These are phyloP conservation scores for Barbarea vulgaris DNA, from an alignment of 345 rosid genomes.

Conservation along the genomic window DNA sequence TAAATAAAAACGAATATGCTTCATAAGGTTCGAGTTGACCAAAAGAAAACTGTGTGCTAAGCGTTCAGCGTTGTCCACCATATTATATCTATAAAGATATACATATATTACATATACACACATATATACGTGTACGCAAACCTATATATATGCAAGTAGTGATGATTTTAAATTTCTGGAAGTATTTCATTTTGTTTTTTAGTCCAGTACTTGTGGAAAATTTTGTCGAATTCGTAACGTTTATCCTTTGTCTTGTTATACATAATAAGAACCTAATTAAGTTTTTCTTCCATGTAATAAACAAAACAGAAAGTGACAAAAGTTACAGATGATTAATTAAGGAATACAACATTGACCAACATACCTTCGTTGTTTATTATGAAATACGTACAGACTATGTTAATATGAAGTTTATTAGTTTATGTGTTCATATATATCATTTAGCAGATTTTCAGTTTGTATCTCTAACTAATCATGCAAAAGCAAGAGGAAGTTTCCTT, in stretches of 20 bases:
- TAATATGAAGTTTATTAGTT: neutral
- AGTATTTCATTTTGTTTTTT: neutral
- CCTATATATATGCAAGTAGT: neutral
- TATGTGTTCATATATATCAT: neutral
- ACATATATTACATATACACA: neutral
- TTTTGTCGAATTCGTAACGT: neutral
- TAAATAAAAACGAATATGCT: conserved; percentile 23
- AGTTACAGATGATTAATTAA: neutral
- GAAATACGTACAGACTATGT: neutral
- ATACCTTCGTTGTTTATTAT: neutral
- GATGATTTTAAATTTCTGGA: neutral
- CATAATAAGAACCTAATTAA: conserved; percentile 1
- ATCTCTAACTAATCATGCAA: neutral
- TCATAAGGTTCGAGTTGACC: conserved; percentile 21
- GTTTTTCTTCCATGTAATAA: neutral
- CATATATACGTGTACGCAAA: neutral
- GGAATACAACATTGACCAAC: conserved; percentile 19
- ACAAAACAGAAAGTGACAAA: conserved; percentile 11
- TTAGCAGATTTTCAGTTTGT: neutral
- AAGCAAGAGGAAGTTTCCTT: conserved; percentile 24
- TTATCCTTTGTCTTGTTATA: neutral
- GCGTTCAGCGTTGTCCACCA: neutral
- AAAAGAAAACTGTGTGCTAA: neutral
- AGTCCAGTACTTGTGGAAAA: conserved; percentile 3
- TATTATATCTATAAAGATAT: neutral